Evolutionary conservation across 202 grass and related monocot species (phyloP).

Genomic region (Schoenoplectus tabernaemontani): DNA sequence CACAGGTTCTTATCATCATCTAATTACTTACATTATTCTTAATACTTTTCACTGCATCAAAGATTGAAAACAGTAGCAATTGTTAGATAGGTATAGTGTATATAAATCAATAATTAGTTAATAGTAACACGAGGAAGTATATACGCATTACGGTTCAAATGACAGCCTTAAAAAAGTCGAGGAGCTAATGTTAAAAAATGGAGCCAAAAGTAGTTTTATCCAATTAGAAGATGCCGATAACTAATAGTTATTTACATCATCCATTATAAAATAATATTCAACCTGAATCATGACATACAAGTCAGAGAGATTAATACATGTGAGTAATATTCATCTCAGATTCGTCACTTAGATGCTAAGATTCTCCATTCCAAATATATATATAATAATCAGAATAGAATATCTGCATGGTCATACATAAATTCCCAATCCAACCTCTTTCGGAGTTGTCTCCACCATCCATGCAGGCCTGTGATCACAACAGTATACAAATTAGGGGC

Average conservation of each 20-base stretch:
- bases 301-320: not conserved
- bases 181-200: not conserved
- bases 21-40: no score
- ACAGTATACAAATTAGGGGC: slow-evolving; percentile 5
- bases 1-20: no score
- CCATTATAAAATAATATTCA: not conserved
- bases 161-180: no score
- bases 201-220: not conserved
- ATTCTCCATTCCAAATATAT: not conserved
- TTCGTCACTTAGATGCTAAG: not conserved
- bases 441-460: slow-evolving; percentile 79
- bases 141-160: no score
- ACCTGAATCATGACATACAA: not conserved
- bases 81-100: no score
- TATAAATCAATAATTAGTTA: no score
- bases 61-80: not conserved
- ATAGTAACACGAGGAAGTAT: no score
- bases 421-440: slow-evolving; percentile 73
- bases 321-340: not conserved
- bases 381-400: no score
- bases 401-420: slow-evolving; percentile 84
- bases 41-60: no score
- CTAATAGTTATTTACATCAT: not conserved
- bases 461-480: slow-evolving; percentile 56
- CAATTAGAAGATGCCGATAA: not conserved